A percentile compares a stretch with the other conserved stretches of the same genome.
phyloP scores from a whole-genome alignment of 1,284 basidiomycete species.

The Trichosporon inkin region DNA sequence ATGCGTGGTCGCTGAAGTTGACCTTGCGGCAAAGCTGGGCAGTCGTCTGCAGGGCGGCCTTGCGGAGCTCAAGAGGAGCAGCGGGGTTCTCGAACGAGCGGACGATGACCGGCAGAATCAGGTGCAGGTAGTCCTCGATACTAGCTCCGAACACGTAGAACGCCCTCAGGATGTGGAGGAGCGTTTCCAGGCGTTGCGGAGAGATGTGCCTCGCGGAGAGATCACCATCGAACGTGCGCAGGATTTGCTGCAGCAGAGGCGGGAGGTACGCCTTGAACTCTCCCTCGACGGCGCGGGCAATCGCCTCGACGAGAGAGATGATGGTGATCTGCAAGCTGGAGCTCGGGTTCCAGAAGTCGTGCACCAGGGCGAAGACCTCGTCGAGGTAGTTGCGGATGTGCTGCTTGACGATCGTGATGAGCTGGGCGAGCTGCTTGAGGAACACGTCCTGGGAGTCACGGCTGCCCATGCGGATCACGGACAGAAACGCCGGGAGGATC shows the following conservation, averaged over 20 bases:
- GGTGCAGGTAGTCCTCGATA: constrained; percentile 95
- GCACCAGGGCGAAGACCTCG: constrained; percentile 75
- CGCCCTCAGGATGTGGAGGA: constrained; percentile 70
- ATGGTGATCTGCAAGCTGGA: constrained; percentile 82
- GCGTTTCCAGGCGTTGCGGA: constrained; percentile 84
- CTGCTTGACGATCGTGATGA: constrained; percentile 96
- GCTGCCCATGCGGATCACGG: constrained; percentile 73
- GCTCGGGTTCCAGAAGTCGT: constrained; percentile 81
- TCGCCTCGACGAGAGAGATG: constrained; percentile 86
- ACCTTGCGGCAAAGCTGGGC: constrained; percentile 87
- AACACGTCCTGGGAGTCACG: constrained; percentile 88
- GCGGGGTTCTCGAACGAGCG: constrained; percentile 84
- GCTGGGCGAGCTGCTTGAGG: constrained; percentile 90
- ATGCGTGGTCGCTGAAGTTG: constrained; percentile 98
- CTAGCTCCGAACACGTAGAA: constrained; percentile 93
- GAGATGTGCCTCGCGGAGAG: constrained; percentile 51
- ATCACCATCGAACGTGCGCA: constrained; percentile 84
- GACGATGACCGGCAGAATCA: constrained; percentile 93
- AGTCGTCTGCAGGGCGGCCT: constrained; percentile 85
- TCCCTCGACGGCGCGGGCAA: constrained; percentile 92
- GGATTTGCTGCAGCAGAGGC: constrained; percentile 79
- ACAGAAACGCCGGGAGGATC: constrained; percentile 93
- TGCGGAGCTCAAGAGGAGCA: constrained; percentile 69
- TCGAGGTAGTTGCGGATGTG: constrained; percentile 90
- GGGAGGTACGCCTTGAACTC: constrained; percentile 99